Evolutionary conservation across 2,329 filamentous ascomycete species (phyloP).

Genomic region (Cercospora sp.): DNA sequence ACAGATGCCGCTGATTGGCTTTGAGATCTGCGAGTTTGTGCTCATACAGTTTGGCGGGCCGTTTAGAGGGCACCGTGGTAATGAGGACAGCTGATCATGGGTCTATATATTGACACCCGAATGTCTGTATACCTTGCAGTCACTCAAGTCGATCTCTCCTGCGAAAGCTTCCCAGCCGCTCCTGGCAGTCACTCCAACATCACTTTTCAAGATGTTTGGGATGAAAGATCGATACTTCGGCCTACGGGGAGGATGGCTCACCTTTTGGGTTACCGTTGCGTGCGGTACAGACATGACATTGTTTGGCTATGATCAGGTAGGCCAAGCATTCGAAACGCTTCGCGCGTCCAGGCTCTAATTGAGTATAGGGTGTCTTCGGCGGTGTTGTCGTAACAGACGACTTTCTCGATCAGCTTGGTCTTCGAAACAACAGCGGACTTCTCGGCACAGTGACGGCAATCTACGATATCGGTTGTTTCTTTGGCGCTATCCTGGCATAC

Average conservation of each 20-base stretch:
- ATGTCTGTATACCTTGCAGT: slow-evolving; percentile 7
- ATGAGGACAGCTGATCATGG: slow-evolving; percentile 7
- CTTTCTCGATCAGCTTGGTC: slow-evolving; percentile 24
- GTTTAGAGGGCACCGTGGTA: not conserved
- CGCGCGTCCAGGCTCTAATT: not conserved
- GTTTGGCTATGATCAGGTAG: slow-evolving; percentile 35
- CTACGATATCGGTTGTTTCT: slow-evolving; percentile 62
- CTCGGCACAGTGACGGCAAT: slow-evolving; percentile 53
- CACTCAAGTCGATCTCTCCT: not conserved
- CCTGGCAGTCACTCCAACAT: not conserved
- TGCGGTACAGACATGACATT: slow-evolving; percentile 48
- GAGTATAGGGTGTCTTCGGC: slow-evolving; percentile 51
- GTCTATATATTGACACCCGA: slow-evolving; percentile 2
- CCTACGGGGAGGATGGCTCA: slow-evolving; percentile 56
- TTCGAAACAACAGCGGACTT: slow-evolving; percentile 36
- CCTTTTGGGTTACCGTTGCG: slow-evolving; percentile 47
- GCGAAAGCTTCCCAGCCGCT: not conserved
- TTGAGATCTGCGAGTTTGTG: not conserved
- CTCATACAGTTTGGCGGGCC: not conserved
- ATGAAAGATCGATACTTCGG: slow-evolving; percentile 52
- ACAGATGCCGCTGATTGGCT: slow-evolving; percentile 4
- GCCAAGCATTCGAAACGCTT: slow-evolving; percentile 4
- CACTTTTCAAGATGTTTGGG: slow-evolving; percentile 22
- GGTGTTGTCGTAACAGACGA: slow-evolving; percentile 38
- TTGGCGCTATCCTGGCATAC: slow-evolving; percentile 56